Percentiles rank a stretch among this genome's conserved stretches.
Evolutionary conservation across 805 yeast genomes (phyloP).

Genomic region (Candida arabinofermentans): DNA sequence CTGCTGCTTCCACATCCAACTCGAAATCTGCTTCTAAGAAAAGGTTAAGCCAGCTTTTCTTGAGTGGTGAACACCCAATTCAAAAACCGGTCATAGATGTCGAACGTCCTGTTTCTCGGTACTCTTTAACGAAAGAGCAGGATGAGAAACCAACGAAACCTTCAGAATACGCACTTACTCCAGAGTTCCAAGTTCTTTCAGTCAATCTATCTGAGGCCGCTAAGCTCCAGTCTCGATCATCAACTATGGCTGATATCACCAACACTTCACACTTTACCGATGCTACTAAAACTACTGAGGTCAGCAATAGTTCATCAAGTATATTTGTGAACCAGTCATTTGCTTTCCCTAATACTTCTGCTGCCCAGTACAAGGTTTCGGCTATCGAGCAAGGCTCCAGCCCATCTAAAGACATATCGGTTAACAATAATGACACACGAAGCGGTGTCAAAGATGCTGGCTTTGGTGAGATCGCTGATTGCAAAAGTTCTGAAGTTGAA

Average conservation of each 20-base stretch:
- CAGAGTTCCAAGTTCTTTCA: no score
- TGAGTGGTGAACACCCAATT: neutral
- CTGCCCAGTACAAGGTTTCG: no score
- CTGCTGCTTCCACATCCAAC: no score
- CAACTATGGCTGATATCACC: neutral
- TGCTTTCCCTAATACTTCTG: slow-evolving; percentile 25
- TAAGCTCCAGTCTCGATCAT: neutral
- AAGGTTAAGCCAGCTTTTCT: neutral
- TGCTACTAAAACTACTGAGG: neutral
- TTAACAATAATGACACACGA: no score
- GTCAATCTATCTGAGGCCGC: neutral
- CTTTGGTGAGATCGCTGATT: no score
- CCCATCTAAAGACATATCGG: no score
- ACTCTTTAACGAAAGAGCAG: neutral
- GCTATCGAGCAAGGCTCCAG: no score
- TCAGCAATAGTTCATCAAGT: slow-evolving; percentile 16
- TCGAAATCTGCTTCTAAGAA: neutral
- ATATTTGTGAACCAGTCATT: slow-evolving; percentile 30
- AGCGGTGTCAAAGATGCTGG: no score
- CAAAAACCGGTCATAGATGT: neutral
- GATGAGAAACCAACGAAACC: no score
- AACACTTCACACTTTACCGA: neutral
- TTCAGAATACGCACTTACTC: no score
- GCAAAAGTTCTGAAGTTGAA: no score
- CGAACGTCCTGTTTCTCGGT: neutral